Evolutionary conservation across 2,329 filamentous ascomycete genomes (phyloP).

Genomic region (Colletotrichum sp.): DNA sequence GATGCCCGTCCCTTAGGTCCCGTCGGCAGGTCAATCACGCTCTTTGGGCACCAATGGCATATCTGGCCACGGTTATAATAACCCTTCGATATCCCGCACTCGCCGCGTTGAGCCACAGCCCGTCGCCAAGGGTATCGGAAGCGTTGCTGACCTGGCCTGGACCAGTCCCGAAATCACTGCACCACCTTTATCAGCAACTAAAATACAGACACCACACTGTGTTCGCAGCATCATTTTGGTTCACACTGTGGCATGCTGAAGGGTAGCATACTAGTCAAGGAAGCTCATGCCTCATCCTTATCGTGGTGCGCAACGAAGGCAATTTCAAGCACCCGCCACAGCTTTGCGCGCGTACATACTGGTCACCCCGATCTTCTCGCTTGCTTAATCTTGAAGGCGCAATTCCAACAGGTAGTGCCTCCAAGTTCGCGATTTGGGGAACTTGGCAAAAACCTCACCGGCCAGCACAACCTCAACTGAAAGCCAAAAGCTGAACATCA

Average conservation of each 20-base stretch:
- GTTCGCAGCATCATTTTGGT: too few species aligned
- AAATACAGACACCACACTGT: too few species aligned
- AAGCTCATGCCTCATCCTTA: too few species aligned
- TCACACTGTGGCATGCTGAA: too few species aligned
- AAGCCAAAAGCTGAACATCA: not conserved
- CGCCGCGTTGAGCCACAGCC: not conserved
- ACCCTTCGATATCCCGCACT: not conserved
- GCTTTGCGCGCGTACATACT: not conserved
- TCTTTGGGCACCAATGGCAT: rapidly evolving
- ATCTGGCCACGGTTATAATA: too few species aligned
- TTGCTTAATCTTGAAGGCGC: not conserved
- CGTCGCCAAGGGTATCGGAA: too few species aligned
- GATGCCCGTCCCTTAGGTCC: too few species aligned
- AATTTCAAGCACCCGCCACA: not conserved
- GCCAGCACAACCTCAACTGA: not conserved
- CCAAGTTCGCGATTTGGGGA: not conserved
- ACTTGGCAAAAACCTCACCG: not conserved
- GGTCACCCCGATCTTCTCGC: not conserved
- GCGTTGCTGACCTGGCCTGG: not conserved
- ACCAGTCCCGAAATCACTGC: too few species aligned
- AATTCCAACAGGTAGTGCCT: not conserved
- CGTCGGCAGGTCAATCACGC: too few species aligned
- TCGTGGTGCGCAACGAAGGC: too few species aligned
- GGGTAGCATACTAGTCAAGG: too few species aligned
- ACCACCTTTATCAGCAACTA: too few species aligned